Evolutionary conservation across 345 rosid species (phyloP).

Genomic region (Salix koriyanagi): DNA sequence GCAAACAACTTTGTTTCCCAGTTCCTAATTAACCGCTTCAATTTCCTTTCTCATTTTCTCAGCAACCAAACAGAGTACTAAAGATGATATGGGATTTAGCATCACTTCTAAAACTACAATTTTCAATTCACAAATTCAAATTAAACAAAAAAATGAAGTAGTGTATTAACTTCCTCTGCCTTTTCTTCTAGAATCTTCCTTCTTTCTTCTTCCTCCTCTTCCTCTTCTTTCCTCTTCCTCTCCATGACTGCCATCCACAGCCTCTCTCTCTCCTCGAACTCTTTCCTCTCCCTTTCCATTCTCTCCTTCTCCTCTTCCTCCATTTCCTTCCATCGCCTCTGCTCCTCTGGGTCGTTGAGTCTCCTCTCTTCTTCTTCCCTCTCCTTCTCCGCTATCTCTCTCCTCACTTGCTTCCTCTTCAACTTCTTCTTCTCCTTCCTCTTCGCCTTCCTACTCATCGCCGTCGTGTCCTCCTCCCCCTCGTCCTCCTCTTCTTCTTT

Average conservation of each 20-base stretch:
- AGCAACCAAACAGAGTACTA: constrained; percentile 16
- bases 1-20: not conserved
- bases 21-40: not conserved
- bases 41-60: not conserved
- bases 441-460: constrained; percentile 61
- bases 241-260: constrained; percentile 64
- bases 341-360: constrained; percentile 66
- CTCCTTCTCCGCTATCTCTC: constrained; percentile 63
- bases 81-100: not conserved
- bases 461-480: constrained; percentile 5
- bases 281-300: constrained; percentile 56
- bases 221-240: constrained; percentile 26
- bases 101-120: not conserved
- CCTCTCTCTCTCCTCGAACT: constrained; percentile 79
- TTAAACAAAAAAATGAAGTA: not conserved
- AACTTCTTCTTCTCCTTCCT: constrained; percentile 72
- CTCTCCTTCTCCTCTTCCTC: constrained; percentile 58
- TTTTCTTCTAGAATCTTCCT: constrained; percentile 14
- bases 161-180: constrained; percentile 33
- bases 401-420: constrained; percentile 73
- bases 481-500: constrained; percentile 8
- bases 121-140: not conserved
- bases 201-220: constrained; percentile 31
- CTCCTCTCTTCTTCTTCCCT: constrained; percentile 55
- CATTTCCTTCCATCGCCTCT: constrained; percentile 41